Conservation (phyloP, 1,284 basidiomycete species). For the Leccinum solheimii region DNA sequence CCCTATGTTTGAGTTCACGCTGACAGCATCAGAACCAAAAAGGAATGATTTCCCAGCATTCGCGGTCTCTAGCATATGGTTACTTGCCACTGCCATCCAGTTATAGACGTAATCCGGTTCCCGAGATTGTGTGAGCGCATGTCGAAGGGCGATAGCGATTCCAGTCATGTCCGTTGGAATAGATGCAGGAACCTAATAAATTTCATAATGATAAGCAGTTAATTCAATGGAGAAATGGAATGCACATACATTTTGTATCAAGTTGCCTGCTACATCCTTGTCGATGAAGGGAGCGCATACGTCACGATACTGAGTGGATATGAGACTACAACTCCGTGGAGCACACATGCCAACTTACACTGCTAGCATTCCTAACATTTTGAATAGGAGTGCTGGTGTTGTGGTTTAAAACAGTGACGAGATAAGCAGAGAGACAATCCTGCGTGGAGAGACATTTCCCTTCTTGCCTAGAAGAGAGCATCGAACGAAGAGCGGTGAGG, state of each 20-base stretch:
- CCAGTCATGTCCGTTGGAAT: constrained; percentile 19
- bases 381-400: constrained; percentile 8
- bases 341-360: constrained; percentile 24
- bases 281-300: constrained; percentile 21
- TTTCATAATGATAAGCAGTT: background rate
- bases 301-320: constrained; percentile 29
- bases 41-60: constrained; percentile 26
- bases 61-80: constrained; percentile 28
- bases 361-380: constrained; percentile 31
- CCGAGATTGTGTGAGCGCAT: constrained; percentile 24
- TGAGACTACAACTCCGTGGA: background rate
- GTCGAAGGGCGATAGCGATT: constrained; percentile 30
- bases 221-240: background rate
- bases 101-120: constrained; percentile 22
- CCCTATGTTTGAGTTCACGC: constrained; percentile 36
- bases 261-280: constrained; percentile 28
- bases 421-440: constrained; percentile 37
- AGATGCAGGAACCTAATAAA: constrained; percentile 16
- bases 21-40: constrained; percentile 21
- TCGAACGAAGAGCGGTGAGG: background rate
- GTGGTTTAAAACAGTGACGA: constrained; percentile 28
- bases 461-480: background rate
- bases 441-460: constrained; percentile 25
- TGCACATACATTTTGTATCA: constrained; percentile 31
- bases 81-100: constrained; percentile 32